Evolutionary conservation across 116 monocot genomes (phyloP).

Genomic region (Trichopus zeylanicus): DNA sequence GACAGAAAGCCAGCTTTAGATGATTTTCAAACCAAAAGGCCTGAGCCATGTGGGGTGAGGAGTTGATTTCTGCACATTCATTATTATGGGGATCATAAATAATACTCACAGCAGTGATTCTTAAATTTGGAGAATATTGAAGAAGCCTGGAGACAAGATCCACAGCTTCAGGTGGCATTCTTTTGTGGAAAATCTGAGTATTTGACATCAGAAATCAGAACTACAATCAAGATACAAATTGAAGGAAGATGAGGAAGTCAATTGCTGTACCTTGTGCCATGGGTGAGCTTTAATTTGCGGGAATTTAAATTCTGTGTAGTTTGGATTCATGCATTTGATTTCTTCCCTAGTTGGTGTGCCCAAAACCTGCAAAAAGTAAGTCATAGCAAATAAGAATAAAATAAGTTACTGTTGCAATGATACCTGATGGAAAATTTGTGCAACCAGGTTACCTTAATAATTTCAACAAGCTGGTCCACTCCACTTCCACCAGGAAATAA

Average conservation of each 20-base stretch:
- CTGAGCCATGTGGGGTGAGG: too few species aligned
- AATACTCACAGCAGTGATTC: slow-evolving; percentile 73
- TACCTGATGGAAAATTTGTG: background rate
- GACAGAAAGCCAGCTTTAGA: too few species aligned
- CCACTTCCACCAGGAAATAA: slow-evolving; percentile 83
- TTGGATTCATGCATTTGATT: slow-evolving; percentile 97
- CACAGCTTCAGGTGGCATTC: slow-evolving; percentile 71
- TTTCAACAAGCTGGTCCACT: slow-evolving; percentile 83
- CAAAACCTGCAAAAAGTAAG: slow-evolving; percentile 32
- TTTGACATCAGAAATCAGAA: too few species aligned
- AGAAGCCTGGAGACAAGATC: slow-evolving; percentile 78
- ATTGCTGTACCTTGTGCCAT: slow-evolving; percentile 73
- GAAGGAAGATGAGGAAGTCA: background rate
- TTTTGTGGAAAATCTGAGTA: slow-evolving; percentile 61
- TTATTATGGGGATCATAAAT: too few species aligned
- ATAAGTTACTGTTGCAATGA: background rate
- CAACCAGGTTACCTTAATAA: slow-evolving; percentile 62
- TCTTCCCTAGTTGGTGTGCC: slow-evolving; percentile 97
- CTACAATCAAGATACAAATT: background rate
- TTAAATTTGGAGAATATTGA: slow-evolving; percentile 70
- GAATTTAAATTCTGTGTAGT: slow-evolving; percentile 84
- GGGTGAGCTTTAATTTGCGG: slow-evolving; percentile 97
- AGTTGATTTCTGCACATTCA: too few species aligned
- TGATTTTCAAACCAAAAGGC: too few species aligned
- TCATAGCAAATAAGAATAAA: background rate